Base-by-base conservation (phyloP, 306 rosid genomes). In the Cicer judaicum region DNA sequence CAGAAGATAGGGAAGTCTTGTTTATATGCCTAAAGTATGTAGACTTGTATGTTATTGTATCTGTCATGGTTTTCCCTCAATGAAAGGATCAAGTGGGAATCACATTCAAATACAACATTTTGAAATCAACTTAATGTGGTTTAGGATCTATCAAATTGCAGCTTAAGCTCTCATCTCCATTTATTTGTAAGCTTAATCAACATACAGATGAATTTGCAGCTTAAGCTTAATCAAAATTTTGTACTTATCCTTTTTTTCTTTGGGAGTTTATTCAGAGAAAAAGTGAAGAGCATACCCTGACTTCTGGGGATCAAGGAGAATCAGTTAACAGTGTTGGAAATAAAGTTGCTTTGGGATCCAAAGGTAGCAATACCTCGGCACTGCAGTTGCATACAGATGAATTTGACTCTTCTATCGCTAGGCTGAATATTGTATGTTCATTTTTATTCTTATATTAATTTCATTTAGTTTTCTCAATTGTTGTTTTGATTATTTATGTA, bases 391-490 rank as follows among this genome's bases (percentile, higher is more conserved):
- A 85, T 83, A 78, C 89, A 86, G 98, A 89, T 85, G 96, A 89
- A 78, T 90, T 86, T 64, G 98, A 95, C 83, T 80, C 97, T 74
- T 87, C 86, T 39, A 84, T 89, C 81, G 88, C 93, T 40, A 82
- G 81, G 48, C 85, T 85, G 72, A 87, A 87, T 64, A 84, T 79
- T 79, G 90, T 87, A 87, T 70, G 90, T 74, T 81, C 38, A 57
- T 64, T 73, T 78, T 68, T 1, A 56, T 69, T 50, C 44, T 75
- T 7, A 43, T 38, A 61, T 60, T 50, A 42, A 36, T 64, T 68
- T 81, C 14, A 59, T 73, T 56, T 68, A 46, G 53, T 36, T 80
- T 16, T 73, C 29, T 43, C 29, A 39, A 19, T 19, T 46, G 50
- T 72, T 83, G 16, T 49, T 67, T 68, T 76, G 56, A 49, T 40